Conservation (phyloP, 768 basidiomycete genomes). For the Sporobolomyces pararoseus region DNA sequence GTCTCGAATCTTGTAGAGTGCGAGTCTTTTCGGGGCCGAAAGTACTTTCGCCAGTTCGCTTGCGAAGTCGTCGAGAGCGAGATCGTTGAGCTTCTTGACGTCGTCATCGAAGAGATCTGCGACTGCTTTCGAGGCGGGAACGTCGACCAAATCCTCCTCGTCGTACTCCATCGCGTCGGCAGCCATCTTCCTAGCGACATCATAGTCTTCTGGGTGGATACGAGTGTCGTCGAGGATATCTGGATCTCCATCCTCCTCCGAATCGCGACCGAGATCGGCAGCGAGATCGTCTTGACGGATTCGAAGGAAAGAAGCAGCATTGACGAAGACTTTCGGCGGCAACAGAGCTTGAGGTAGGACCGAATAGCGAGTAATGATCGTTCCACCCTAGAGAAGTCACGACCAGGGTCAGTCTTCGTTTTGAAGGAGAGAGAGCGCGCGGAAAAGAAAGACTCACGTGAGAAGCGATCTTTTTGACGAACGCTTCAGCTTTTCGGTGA, state of each 20-base stretch:
- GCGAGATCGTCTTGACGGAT: constrained; percentile 65
- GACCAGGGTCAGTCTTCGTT: background rate
- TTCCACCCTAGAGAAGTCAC: constrained; percentile 65
- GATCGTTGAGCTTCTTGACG: constrained; percentile 77
- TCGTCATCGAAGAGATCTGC: constrained; percentile 76
- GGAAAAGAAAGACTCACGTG: constrained; percentile 54
- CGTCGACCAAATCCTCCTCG: constrained; percentile 88
- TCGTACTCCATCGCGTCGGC: constrained; percentile 95
- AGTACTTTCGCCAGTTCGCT: constrained; percentile 80
- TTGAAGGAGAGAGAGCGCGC: background rate
- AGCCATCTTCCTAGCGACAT: constrained; percentile 96
- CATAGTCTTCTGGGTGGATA: constrained; percentile 96
- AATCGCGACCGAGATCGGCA: constrained; percentile 53
- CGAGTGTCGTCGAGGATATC: constrained; percentile 94
- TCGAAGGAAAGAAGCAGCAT: constrained; percentile 84
- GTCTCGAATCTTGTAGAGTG: constrained; percentile 78
- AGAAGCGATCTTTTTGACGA: constrained; percentile 73
- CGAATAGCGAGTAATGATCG: constrained; percentile 77
- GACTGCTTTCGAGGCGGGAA: constrained; percentile 86
- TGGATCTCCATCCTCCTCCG: constrained; percentile 65
- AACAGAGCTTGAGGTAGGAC: constrained; percentile 76
- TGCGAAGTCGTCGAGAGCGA: constrained; percentile 94
- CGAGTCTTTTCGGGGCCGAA: constrained; percentile 79
- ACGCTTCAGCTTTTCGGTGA: constrained; percentile 81
- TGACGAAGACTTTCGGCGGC: constrained; percentile 83